Evolutionary conservation across 2,329 filamentous ascomycete genomes (phyloP).

Genomic region (Paecilomyces sp.): DNA sequence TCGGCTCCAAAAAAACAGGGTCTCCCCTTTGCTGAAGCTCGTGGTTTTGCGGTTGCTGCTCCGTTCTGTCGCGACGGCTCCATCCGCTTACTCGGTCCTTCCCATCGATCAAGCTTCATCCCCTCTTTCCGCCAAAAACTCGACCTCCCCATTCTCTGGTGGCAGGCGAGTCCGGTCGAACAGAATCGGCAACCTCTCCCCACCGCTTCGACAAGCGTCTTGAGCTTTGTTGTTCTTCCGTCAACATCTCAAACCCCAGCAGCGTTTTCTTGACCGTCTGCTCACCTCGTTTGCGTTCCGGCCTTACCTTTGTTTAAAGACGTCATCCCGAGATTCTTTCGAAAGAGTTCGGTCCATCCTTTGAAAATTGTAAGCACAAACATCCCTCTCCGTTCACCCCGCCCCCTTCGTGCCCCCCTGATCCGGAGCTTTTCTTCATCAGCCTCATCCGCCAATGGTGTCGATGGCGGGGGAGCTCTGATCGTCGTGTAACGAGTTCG

Average conservation of each 20-base stretch:
- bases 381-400: background rate
- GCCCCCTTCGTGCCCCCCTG: background rate
- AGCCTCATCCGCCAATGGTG: background rate
- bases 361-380: constrained; percentile 2
- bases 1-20: background rate
- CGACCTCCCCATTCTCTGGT: constrained; percentile 9
- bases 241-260: background rate
- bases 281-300: constrained; percentile 2
- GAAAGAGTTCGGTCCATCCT: constrained; percentile 1
- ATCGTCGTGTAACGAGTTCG: constrained; percentile 4
- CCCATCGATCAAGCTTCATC: constrained; percentile 12
- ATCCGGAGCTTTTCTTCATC: background rate
- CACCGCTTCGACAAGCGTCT: background rate
- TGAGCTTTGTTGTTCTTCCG: constrained; percentile 4
- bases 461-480: background rate
- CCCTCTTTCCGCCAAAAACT: constrained; percentile 4
- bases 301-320: constrained; percentile 2
- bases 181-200: background rate
- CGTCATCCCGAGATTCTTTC: constrained; percentile 7
- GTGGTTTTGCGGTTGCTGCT: constrained; percentile 8
- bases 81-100: constrained; percentile 16
- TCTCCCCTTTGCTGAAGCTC: constrained; percentile 5
- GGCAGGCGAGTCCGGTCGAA: constrained; percentile 5
- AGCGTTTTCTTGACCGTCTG: background rate
- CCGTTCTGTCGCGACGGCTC: constrained; percentile 14